These are phyloP conservation scores for Teunomyces tritomae DNA, from an alignment of 805 yeast species.

Conservation along the genomic window DNA sequence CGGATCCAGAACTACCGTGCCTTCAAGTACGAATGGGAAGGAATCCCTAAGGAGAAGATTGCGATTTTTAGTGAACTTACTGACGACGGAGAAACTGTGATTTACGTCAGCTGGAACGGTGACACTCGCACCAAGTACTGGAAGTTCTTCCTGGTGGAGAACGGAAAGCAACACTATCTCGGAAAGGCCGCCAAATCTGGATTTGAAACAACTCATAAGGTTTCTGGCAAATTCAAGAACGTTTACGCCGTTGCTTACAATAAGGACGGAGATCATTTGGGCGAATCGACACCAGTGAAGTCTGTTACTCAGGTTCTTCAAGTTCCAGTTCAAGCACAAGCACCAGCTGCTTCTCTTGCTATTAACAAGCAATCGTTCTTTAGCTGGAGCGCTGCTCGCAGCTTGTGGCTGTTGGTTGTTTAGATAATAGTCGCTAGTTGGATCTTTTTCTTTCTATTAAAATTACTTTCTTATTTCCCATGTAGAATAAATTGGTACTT, in stretches of 20 bases:
- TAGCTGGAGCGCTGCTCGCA: not conserved
- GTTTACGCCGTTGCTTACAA: conserved; percentile 16
- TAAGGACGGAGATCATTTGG: conserved; percentile 11
- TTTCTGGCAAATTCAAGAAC: conserved; percentile 3
- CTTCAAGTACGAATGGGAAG: conserved; percentile 34
- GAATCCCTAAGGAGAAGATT: conserved; percentile 30
- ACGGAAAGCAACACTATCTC: conserved; percentile 11
- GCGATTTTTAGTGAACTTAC: conserved; percentile 20
- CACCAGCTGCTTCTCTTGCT: not conserved
- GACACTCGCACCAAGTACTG: conserved; percentile 32
- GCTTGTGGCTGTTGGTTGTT: not conserved
- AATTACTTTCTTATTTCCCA: not conserved
- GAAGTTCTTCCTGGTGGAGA: conserved; percentile 20
- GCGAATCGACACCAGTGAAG: conserved; percentile 8
- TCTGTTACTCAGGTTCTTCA: not conserved
- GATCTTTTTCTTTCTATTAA: not conserved
- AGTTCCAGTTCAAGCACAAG: not conserved
- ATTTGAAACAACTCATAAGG: conserved; percentile 23
- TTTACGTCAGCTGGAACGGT: conserved; percentile 39
- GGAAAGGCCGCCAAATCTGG: conserved; percentile 22
- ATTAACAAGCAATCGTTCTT: not conserved
- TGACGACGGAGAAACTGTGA: conserved; percentile 14
- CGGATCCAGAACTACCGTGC: conserved; percentile 33
- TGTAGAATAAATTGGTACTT: not conserved
- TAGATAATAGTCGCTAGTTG: too few species aligned